Conservation (phyloP, 2,329 filamentous ascomycete genomes). For the Daldinia sp. region DNA sequence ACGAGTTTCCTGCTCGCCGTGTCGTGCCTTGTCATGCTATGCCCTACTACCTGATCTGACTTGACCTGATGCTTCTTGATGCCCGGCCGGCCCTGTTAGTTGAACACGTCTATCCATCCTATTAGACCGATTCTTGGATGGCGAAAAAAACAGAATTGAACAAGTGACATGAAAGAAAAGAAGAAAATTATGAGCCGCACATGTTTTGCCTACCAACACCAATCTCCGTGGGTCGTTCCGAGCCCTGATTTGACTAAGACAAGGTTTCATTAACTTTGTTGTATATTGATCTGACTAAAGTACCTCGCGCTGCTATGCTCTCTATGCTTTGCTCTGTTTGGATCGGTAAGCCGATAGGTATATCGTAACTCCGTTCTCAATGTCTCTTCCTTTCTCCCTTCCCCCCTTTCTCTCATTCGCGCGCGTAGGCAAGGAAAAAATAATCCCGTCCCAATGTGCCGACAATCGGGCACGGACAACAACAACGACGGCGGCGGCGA, state of each 20-base stretch:
- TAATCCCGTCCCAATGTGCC: slow-evolving; percentile 16
- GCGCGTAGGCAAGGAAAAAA: neutral
- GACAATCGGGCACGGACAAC: slow-evolving; percentile 16
- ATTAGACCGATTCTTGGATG: neutral
- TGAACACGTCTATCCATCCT: slow-evolving; percentile 18
- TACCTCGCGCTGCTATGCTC: slow-evolving; percentile 7
- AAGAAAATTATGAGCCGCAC: neutral
- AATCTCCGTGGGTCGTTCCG: neutral
- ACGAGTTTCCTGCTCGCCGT: neutral
- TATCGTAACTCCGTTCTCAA: slow-evolving; percentile 19
- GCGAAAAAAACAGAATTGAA: neutral
- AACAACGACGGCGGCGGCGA: too few relatives aligned
- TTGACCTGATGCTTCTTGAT: neutral
- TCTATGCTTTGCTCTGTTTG: slow-evolving; percentile 4
- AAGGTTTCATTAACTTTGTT: slow-evolving; percentile 5
- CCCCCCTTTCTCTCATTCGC: too few relatives aligned
- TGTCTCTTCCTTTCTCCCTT: neutral
- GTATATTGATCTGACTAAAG: slow-evolving; percentile 19
- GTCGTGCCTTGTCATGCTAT: neutral
- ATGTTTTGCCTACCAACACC: neutral
- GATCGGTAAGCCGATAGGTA: slow-evolving; percentile 19
- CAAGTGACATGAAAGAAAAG: neutral
- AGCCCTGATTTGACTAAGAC: neutral
- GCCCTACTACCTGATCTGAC: neutral
- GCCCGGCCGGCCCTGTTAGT: slow-evolving; percentile 9